Base-by-base conservation (phyloP, 1,284 basidiomycete species). In the Ustilago sp. region DNA sequence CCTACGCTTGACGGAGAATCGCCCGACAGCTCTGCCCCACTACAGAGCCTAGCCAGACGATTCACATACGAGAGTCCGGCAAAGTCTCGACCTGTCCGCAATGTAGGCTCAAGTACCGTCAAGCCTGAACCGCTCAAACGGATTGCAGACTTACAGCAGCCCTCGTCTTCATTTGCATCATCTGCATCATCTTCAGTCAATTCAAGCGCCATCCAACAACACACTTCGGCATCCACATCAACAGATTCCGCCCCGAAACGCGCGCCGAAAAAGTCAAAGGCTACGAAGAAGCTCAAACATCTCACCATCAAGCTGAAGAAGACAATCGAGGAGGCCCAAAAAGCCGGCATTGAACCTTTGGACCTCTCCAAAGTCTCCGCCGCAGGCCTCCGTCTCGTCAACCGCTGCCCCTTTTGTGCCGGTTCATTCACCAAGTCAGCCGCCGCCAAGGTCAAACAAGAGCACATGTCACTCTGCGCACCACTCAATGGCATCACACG, bases 361-460 rank as follows among this genome's bases (percentile, higher is more conserved):
- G 53, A 64, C 31, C 64, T 73, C 41, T 59, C 58, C 3, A 41
- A 38, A 5, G 36, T 74, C 11, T 45, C 54, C 0, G n/a, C 62
- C 6, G 54, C 54, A 28, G 71, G 62, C n/a, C 62, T 74, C n/a
- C 41, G 52, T 8, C 62, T 74, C 28, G 23, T 74, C n/a, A 1
- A 4, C n/a, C 65, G 71, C 15, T 74, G 71, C 47, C 59, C 71
- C 13, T 74, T 74, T 38, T 74, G 71, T 47, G 62, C 66, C 8
- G 66, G 48, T 15, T 39, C 45, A 2, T 74, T 74, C 47, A 54
- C 65, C 50, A 74, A 74, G 28, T 74, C 71, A 12, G 51, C 62
- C 5, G 31, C 65, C 3, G 17, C 55, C 53, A 65, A 68, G 39
- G 41, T 35, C 55, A 74, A 68, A 56, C 61, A 62, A 32, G 48